A percentile compares a stretch with the other conserved stretches of the same genome.
Evolutionary conservation across 768 basidiomycete genomes (phyloP).

Genomic region (Tricholoma saponaceum): DNA sequence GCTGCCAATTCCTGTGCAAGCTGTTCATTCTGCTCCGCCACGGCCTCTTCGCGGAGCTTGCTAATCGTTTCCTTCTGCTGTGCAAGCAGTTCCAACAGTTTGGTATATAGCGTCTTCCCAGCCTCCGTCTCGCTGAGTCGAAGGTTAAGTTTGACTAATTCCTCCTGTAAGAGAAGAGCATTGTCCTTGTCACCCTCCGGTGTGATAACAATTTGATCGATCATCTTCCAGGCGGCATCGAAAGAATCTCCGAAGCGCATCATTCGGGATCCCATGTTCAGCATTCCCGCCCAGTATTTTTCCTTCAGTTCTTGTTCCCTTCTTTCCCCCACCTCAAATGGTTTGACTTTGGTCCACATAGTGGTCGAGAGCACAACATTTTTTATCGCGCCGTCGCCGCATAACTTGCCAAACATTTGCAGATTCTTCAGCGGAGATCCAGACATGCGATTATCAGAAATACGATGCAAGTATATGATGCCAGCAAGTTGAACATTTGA

Average conservation of each 20-base stretch:
- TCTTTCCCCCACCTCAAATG: constrained; percentile 3
- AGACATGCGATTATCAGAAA: constrained; percentile 35
- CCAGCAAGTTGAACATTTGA: constrained; percentile 23
- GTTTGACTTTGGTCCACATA: constrained; percentile 38
- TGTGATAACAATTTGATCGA: constrained; percentile 16
- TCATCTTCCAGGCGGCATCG: constrained; percentile 24
- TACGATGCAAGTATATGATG: constrained; percentile 26
- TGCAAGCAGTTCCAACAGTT: constrained; percentile 20
- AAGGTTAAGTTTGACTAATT: constrained; percentile 24
- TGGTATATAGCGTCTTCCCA: constrained; percentile 22
- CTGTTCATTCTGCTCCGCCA: constrained; percentile 5
- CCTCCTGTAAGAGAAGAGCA: constrained; percentile 25
- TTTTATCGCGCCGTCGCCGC: constrained; percentile 38
- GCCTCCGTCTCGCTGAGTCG: constrained; percentile 26
- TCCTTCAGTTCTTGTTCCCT: constrained; percentile 12
- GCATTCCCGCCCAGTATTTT: constrained; percentile 15
- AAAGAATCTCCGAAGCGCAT: constrained; percentile 11
- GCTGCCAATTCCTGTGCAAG: constrained; percentile 13
- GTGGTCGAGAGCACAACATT: constrained; percentile 48
- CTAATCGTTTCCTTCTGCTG: constrained; percentile 19
- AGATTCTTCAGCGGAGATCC: constrained; percentile 43
- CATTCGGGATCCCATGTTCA: constrained; percentile 11
- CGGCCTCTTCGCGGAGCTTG: constrained; percentile 11
- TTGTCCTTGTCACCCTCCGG: constrained; percentile 4
- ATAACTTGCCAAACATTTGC: constrained; percentile 45